Conservation (phyloP, 148 eudicot genomes). For the Bassia scoparia region DNA sequence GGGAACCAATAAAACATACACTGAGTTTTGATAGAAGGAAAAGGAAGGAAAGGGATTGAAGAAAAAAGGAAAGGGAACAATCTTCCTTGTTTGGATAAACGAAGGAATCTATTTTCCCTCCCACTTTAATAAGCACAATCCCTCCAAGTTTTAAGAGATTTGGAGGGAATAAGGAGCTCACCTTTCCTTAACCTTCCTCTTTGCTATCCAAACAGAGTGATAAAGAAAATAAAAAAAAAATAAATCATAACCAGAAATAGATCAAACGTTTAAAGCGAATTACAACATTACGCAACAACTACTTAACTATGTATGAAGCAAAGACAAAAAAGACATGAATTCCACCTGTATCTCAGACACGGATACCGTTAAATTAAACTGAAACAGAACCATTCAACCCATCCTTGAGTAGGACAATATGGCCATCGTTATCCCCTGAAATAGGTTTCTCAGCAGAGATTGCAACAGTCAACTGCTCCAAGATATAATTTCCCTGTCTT, state of each 20-base stretch:
- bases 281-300: not conserved
- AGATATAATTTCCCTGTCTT: conserved; percentile 43
- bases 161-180: no score
- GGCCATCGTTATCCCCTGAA: conserved; percentile 28
- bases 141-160: no score
- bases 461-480: conserved; percentile 48
- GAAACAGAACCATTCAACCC: conserved; percentile 75
- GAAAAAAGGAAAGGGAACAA: no score
- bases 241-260: conserved; percentile 5
- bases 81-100: no score
- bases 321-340: not conserved
- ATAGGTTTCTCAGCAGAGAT: conserved; percentile 55
- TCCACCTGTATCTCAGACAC: conserved; percentile 71
- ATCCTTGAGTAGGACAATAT: conserved; percentile 37
- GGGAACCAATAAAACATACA: conserved; percentile 11
- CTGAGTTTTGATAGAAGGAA: no score
- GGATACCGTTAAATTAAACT: conserved; percentile 68
- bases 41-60: no score
- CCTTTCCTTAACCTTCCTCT: no score
- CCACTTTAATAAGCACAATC: no score
- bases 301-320: not conserved
- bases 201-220: no score
- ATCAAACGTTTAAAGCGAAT: not conserved
- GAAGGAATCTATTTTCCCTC: no score
- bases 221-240: no score